Conservation (phyloP, 768 basidiomycete species). For the Gautieria morchelliformis region DNA sequence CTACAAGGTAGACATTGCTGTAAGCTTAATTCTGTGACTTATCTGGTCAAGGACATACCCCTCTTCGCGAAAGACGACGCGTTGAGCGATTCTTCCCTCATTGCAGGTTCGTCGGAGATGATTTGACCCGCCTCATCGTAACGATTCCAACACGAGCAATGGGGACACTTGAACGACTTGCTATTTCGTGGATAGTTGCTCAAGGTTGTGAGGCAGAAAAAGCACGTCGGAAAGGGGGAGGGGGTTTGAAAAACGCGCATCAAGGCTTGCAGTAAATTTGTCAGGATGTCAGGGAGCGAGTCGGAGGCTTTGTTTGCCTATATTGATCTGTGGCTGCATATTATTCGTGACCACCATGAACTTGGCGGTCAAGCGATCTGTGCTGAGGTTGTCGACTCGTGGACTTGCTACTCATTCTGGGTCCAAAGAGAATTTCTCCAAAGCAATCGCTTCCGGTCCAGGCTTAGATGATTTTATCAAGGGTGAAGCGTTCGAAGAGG, state of each 20-base stretch:
- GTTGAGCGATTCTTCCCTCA: constrained; percentile 75
- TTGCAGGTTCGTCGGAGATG: constrained; percentile 71
- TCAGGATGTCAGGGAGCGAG: background rate
- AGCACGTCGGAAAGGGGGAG: constrained; percentile 36
- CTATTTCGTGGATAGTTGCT: constrained; percentile 33
- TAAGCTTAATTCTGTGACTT: background rate
- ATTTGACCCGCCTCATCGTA: constrained; percentile 68
- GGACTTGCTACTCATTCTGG: constrained; percentile 5
- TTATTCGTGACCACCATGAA: background rate
- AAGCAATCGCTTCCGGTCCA: constrained; percentile 55
- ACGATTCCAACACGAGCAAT: constrained; percentile 68
- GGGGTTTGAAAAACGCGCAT: constrained; percentile 7
- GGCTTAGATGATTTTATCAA: constrained; percentile 74
- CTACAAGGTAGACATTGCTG: constrained; percentile 25
- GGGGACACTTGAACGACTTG: constrained; percentile 52
- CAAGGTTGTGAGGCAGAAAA: constrained; percentile 54
- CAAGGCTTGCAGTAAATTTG: background rate
- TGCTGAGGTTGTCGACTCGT: background rate
- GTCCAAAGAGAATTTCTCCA: constrained; percentile 36
- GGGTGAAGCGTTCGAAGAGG: constrained; percentile 36
- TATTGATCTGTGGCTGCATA: background rate
- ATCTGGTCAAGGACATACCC: constrained; percentile 35
- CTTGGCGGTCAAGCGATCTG: background rate
- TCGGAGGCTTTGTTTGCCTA: background rate
- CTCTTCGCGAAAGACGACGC: constrained; percentile 57